Conservation (phyloP, 805 yeast species). For the Danielozyma ontarioensis region DNA sequence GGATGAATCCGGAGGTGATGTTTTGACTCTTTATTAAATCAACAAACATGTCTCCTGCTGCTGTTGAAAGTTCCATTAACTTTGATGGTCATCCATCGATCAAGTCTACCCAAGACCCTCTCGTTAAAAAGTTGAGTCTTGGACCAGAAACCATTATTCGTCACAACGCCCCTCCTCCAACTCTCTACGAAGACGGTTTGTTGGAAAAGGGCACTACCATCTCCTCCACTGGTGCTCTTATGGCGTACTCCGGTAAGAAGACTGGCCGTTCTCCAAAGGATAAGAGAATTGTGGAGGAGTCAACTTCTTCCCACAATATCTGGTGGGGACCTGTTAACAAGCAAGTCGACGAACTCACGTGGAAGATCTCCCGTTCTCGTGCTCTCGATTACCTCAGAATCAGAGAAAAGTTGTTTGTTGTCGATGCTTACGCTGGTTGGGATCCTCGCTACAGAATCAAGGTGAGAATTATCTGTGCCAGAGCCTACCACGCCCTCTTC, state of each 20-base stretch:
- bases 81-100: conserved; percentile 37
- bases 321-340: conserved; percentile 99
- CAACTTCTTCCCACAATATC: conserved; percentile 70
- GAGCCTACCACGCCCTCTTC: conserved; percentile 97
- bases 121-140: conserved; percentile 40
- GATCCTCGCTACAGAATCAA: conserved; percentile 96
- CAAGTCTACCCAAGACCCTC: conserved; percentile 35
- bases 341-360: conserved; percentile 87
- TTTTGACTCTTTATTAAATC: too few species aligned
- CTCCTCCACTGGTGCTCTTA: conserved; percentile 87
- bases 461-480: conserved; percentile 93
- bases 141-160: conserved; percentile 63
- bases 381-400: conserved; percentile 96
- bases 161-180: conserved; percentile 91
- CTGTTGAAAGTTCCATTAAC: conserved; percentile 40
- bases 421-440: conserved; percentile 99
- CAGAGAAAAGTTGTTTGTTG: conserved; percentile 87
- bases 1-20: too few species aligned
- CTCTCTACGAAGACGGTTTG: conserved; percentile 90
- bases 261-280: conserved; percentile 99
- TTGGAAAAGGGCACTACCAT: conserved; percentile 87
- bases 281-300: conserved; percentile 95
- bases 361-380: conserved; percentile 94
- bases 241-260: conserved; percentile 92
- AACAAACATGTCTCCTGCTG: conserved; percentile 41